Evolutionary conservation across 495 filamentous ascomycete genomes (phyloP).

Genomic region (Neurospora discreta): DNA sequence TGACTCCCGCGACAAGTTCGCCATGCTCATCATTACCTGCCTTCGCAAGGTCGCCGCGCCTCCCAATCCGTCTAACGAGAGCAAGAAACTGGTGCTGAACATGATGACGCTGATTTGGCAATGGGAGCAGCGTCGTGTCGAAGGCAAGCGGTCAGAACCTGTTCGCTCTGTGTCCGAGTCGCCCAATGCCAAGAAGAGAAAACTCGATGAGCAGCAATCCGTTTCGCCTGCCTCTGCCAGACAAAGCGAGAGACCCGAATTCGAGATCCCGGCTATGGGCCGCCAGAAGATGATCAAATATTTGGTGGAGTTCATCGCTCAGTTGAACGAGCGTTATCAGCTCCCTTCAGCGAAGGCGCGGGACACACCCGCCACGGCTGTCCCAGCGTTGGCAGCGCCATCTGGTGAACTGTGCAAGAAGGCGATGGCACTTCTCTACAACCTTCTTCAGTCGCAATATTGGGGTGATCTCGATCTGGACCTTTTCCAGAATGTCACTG

Average conservation of each 20-base stretch:
- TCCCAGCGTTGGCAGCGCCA: slow-evolving; percentile 37
- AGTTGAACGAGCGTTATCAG: slow-evolving; percentile 71
- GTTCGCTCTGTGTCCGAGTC: slow-evolving; percentile 49
- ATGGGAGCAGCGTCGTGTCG: slow-evolving; percentile 79
- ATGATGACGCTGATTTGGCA: slow-evolving; percentile 81
- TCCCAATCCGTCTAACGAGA: slow-evolving; percentile 81
- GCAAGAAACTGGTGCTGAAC: slow-evolving; percentile 82
- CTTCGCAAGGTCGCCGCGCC: slow-evolving; percentile 78
- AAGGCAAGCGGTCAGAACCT: slow-evolving; percentile 34
- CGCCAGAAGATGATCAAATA: slow-evolving; percentile 79
- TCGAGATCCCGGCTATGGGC: slow-evolving; percentile 52
- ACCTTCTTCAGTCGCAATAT: slow-evolving; percentile 74
- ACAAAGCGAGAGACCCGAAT: slow-evolving; percentile 51
- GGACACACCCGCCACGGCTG: slow-evolving; percentile 36
- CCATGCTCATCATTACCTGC: slow-evolving; percentile 76
- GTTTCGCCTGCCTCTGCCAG: slow-evolving; percentile 39
- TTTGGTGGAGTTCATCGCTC: slow-evolving; percentile 85
- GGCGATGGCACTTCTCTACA: slow-evolving; percentile 68
- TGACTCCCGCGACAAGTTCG: slow-evolving; percentile 83
- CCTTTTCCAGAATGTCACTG: slow-evolving; percentile 79
- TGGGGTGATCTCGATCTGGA: slow-evolving; percentile 92
- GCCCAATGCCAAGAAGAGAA: slow-evolving; percentile 65
- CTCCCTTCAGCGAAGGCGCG: slow-evolving; percentile 57
- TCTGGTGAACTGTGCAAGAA: slow-evolving; percentile 73
- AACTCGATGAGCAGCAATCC: slow-evolving; percentile 44